phyloP scores from a whole-genome alignment of 345 rosid species.

The Viola odorata region DNA sequence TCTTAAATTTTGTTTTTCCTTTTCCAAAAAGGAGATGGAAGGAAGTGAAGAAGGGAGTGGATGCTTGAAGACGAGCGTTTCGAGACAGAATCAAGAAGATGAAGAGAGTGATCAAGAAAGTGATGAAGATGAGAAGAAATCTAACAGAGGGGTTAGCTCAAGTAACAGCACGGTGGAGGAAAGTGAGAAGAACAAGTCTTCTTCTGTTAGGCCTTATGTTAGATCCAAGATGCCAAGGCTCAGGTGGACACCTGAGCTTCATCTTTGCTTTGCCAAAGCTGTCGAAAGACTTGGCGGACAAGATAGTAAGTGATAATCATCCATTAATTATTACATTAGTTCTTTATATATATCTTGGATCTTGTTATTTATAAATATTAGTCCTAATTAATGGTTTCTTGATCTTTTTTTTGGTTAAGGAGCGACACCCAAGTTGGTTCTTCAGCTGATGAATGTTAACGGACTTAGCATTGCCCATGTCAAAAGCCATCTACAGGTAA shows the following conservation, averaged over 20 bases:
- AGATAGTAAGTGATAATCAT: slow-evolving; percentile 14
- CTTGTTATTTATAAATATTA: too few species aligned
- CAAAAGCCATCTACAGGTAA: slow-evolving; percentile 32
- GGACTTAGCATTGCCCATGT: slow-evolving; percentile 37
- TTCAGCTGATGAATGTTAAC: slow-evolving; percentile 27
- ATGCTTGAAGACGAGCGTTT: slow-evolving; percentile 29
- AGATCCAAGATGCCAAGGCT: slow-evolving; percentile 34
- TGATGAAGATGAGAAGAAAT: slow-evolving; percentile 31
- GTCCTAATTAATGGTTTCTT: background rate
- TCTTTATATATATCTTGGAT: too few species aligned
- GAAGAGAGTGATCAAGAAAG: slow-evolving; percentile 23
- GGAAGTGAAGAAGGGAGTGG: slow-evolving; percentile 4
- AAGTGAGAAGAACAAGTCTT: slow-evolving; percentile 42
- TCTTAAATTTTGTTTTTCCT: background rate
- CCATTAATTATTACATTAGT: background rate
- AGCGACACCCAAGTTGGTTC: slow-evolving; percentile 32
- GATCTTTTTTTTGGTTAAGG: slow-evolving; percentile 5
- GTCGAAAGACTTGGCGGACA: slow-evolving; percentile 31
- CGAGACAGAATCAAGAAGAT: slow-evolving; percentile 19
- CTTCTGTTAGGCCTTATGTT: slow-evolving; percentile 26
- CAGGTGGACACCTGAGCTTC: slow-evolving; percentile 32
- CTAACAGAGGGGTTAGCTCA: slow-evolving; percentile 43
- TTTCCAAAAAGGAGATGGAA: background rate
- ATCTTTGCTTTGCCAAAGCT: slow-evolving; percentile 26
- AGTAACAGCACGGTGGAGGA: slow-evolving; percentile 89